Conservation (phyloP, 768 basidiomycete genomes). For the Multifurca ochricompacta region DNA sequence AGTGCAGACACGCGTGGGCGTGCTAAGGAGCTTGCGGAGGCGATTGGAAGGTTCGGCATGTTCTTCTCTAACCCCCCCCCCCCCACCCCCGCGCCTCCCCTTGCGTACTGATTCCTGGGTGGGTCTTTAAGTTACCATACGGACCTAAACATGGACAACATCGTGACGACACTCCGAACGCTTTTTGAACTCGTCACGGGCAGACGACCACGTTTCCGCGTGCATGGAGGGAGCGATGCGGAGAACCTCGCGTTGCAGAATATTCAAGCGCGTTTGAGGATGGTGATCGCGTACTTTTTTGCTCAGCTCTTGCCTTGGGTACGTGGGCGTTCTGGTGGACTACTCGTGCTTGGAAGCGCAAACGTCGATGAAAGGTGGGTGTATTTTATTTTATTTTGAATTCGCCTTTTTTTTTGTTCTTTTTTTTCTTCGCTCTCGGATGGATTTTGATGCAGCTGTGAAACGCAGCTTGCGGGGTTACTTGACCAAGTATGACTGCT, state of each 20-base stretch:
- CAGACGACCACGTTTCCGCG: slow-evolving; percentile 64
- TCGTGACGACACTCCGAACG: slow-evolving; percentile 77
- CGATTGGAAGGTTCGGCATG: slow-evolving; percentile 91
- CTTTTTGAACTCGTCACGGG: slow-evolving; percentile 82
- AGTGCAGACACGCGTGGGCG: slow-evolving; percentile 76
- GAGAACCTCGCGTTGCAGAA: slow-evolving; percentile 98
- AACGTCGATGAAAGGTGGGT: slow-evolving; percentile 93
- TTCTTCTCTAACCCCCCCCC: slow-evolving; percentile 29
- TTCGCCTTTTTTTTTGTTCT: too few relatives aligned
- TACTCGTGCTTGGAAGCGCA: slow-evolving; percentile 94
- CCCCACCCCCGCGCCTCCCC: background rate
- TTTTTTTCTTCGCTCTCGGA: too few relatives aligned
- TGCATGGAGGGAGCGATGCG: slow-evolving; percentile 75
- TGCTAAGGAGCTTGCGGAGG: slow-evolving; percentile 78
- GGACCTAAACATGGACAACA: slow-evolving; percentile 91
- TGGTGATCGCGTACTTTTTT: slow-evolving; percentile 93
- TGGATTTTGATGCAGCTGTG: background rate
- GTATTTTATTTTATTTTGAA: too few relatives aligned
- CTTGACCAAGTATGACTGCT: slow-evolving; percentile 96
- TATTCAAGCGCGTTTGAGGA: slow-evolving; percentile 90
- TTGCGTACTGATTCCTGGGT: background rate
- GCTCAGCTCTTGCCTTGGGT: slow-evolving; percentile 94
- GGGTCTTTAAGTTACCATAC: slow-evolving; percentile 66
- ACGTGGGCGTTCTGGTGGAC: slow-evolving; percentile 70
- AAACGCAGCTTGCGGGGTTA: slow-evolving; percentile 78